Percentiles rank a stretch among this genome's conserved stretches.
phyloP scores from a whole-genome alignment of 2,329 filamentous ascomycete genomes.

The Colletotrichum filicis region DNA sequence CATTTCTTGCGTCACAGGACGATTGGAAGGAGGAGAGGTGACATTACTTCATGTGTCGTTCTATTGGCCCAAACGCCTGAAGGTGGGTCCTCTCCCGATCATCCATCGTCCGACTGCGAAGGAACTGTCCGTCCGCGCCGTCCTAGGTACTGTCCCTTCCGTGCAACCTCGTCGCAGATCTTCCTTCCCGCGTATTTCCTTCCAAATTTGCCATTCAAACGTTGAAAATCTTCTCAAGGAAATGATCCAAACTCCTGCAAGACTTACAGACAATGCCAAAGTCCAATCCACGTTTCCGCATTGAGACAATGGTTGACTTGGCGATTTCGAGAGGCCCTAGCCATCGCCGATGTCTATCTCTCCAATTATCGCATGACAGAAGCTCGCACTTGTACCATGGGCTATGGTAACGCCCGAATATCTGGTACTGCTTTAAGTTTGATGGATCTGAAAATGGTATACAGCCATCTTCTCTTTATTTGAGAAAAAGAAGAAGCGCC shows the following conservation, averaged over 20 bases:
- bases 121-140: neutral
- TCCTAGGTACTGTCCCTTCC: neutral
- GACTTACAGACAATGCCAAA: neutral
- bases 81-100: slow-evolving; percentile 1
- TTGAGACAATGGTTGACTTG: neutral
- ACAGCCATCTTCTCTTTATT: neutral
- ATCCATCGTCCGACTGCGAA: too few species aligned
- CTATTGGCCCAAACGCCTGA: neutral
- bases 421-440: neutral
- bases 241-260: neutral
- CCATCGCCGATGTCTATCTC: neutral
- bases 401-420: neutral
- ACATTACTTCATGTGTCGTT: slow-evolving; percentile 18
- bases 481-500: neutral
- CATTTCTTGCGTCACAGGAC: slow-evolving; percentile 7
- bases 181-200: neutral
- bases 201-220: neutral
- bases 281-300: neutral
- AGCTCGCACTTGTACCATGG: neutral
- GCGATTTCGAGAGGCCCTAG: neutral
- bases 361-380: neutral
- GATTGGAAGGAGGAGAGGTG: neutral
- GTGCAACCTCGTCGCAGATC: neutral
- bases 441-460: neutral
- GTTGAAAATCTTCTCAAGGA: neutral